Conservation (phyloP, 192 early-diverging fungal genomes). For the Entomortierella chlamydospora region DNA sequence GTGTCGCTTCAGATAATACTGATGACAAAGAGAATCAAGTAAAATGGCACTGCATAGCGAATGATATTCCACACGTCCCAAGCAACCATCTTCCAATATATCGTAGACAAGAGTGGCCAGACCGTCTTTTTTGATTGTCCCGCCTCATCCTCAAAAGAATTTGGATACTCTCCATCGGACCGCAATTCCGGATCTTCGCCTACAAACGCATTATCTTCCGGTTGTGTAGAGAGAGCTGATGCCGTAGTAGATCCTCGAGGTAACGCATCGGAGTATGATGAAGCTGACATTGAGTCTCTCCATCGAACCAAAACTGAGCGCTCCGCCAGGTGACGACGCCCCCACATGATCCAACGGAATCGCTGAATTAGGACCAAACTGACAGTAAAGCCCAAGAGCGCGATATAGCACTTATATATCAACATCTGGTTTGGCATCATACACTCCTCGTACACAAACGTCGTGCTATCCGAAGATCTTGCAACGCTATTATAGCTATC, state of each 20-base stretch:
- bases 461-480: constrained; percentile 13
- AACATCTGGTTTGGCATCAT: constrained; percentile 75
- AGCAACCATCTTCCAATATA: constrained; percentile 33
- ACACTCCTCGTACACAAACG: constrained; percentile 64
- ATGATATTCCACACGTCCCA: constrained; percentile 37
- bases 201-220: not conserved
- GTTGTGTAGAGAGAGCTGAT: not conserved
- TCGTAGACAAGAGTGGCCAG: constrained; percentile 8
- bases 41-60: constrained; percentile 27
- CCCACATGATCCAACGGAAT: constrained; percentile 21
- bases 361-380: constrained; percentile 36
- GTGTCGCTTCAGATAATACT: constrained; percentile 33
- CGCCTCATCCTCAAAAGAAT: not conserved
- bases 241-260: constrained; percentile 22
- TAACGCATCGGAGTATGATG: not conserved
- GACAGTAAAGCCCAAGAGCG: constrained; percentile 19
- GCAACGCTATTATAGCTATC: not conserved
- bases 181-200: too few relatives aligned
- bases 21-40: constrained; percentile 19
- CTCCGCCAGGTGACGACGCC: not conserved
- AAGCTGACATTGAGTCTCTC: not conserved
- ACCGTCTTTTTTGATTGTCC: not conserved
- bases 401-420: constrained; percentile 58
- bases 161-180: not conserved
- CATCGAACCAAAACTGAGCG: constrained; percentile 12